Conservation (phyloP, 2,329 filamentous ascomycete genomes). For the Apiospora kogelbergensis region DNA sequence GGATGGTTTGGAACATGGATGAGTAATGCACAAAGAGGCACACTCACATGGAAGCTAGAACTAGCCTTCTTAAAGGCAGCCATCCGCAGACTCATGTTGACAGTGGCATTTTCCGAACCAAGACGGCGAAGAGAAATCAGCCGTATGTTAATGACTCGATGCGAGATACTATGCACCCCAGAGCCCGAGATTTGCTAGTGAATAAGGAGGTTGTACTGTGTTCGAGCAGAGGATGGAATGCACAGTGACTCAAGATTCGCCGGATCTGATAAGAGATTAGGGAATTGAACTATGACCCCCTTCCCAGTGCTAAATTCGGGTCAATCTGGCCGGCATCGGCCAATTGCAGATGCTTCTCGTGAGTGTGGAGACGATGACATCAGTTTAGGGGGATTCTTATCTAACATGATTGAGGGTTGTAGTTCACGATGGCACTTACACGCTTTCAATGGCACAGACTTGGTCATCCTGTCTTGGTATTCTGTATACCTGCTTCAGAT, state of each 20-base stretch:
- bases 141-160: neutral
- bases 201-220: neutral
- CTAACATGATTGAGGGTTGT: neutral
- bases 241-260: constrained; percentile 4
- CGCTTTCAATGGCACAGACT: neutral
- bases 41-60: constrained; percentile 35
- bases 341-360: constrained; percentile 8
- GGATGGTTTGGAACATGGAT: neutral
- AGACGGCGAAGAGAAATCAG: neutral
- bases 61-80: constrained; percentile 40
- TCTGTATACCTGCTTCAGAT: neutral
- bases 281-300: neutral
- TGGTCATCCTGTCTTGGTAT: neutral
- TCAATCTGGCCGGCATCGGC: constrained; percentile 13
- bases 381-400: neutral
- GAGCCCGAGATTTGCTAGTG: neutral
- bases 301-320: neutral
- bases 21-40: neutral
- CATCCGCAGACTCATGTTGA: constrained; percentile 40
- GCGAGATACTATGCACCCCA: neutral
- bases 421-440: neutral
- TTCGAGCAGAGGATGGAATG: neutral
- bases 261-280: constrained; percentile 6
- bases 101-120: constrained; percentile 18
- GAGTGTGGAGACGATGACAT: constrained; percentile 14